phyloP scores from a whole-genome alignment of 1,139 yeast genomes.

The Hemisphaericaspora xylofermentans region DNA sequence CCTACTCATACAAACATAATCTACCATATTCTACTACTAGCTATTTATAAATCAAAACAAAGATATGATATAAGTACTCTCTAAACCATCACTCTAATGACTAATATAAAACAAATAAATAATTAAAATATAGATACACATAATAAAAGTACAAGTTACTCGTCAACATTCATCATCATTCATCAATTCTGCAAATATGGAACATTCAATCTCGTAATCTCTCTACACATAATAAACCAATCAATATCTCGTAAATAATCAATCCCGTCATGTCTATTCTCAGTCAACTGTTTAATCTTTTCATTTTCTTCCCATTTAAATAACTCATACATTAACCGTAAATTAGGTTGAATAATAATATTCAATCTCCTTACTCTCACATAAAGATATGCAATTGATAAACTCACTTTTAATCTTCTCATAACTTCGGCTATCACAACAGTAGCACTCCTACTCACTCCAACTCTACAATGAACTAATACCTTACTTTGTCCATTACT shows the following conservation, averaged over 20 bases:
- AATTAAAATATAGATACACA: background rate
- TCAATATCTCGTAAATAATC: slow-evolving; percentile 62
- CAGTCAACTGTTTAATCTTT: slow-evolving; percentile 4
- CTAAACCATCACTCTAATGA: background rate
- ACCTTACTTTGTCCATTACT: slow-evolving; percentile 35
- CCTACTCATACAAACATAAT: no score
- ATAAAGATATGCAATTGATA: slow-evolving; percentile 45
- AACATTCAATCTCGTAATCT: slow-evolving; percentile 71
- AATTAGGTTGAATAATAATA: slow-evolving; percentile 49
- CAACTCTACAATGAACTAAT: slow-evolving; percentile 51
- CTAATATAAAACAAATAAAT: background rate
- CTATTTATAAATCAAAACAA: no score
- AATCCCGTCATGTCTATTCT: slow-evolving; percentile 6
- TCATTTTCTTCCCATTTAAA: slow-evolving; percentile 47
- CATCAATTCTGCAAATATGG: slow-evolving; percentile 42
- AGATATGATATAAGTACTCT: no score
- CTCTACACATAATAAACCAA: slow-evolving; percentile 89
- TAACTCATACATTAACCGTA: slow-evolving; percentile 49
- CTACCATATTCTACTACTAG: no score
- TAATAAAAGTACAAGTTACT: no score
- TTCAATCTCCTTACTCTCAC: slow-evolving; percentile 47
- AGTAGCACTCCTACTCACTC: slow-evolving; percentile 50
- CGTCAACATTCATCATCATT: background rate
- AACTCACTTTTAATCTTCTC: slow-evolving; percentile 35
- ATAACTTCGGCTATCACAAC: slow-evolving; percentile 51